Evolutionary conservation across 2,329 filamentous ascomycete species (phyloP), one percentile per base, ranked within the genome.

Genomic region (Ceratocystiopsis brevicomis): DNA sequence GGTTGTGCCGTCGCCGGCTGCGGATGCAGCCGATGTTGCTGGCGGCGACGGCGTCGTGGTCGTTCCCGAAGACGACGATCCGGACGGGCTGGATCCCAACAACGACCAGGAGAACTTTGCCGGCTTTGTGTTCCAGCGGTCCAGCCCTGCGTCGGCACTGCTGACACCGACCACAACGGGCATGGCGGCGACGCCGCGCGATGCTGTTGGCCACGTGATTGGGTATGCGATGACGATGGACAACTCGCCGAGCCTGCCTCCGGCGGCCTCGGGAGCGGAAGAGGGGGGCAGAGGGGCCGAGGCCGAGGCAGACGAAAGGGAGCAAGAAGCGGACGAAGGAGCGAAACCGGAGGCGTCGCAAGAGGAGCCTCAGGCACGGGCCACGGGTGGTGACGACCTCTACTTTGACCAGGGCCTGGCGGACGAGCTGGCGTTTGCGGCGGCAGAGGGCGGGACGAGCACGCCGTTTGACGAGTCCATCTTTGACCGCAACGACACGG

Each of bases 401-500:
- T 83, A 82, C 55, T 84, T 58, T 74, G 50, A 65, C 69, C 67
- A 70, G 40, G 68, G 66, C 45, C 58, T 72, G 53, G 43, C 56
- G 0, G 60, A 62, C 38, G 60, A 62, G 49, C 54, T 61, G 8
- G 61, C 64, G 37, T 68, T 71, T 51, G 62, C 65, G 9, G 64
- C 65, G 41, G 25, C 25, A 8, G 61, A 66, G 3, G 64, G 68
- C 45, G 66, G 65, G 16, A 71, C 78, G 25, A 65, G 65, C 1
- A 61, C 63, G 0, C 64, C 69, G 2, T 83, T 85, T 54, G 78
- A 85, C 47, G 80, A 85, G 55, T 78, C 76, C 6, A 68, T 83
- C 14, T 84, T 85, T 53, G 80, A 85, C 49, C 66, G 75, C 32
- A 66, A 79, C 42, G 74, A 78, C 52, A 75, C 75, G 14, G 69